phyloP scores from a whole-genome alignment of 768 basidiomycete genomes.

The Boletus tomentosulus region DNA sequence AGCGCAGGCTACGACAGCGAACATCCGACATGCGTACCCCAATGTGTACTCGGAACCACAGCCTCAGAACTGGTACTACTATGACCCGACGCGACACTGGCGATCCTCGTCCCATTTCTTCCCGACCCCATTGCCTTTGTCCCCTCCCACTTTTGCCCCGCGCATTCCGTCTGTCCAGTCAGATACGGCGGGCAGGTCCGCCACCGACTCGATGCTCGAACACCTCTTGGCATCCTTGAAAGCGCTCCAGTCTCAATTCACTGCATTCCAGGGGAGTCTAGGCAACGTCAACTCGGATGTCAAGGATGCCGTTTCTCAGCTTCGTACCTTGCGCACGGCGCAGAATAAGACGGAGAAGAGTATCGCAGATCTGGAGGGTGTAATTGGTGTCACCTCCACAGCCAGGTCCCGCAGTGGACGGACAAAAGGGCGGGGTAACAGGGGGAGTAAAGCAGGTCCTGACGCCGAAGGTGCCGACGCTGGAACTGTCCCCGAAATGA shows the following conservation, averaged over 20 bases:
- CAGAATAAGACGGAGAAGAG: conserved; percentile 10
- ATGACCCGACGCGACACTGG: conserved; percentile 1
- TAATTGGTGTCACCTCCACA: conserved; percentile 8
- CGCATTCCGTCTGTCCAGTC: not conserved
- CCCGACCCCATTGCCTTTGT: not conserved
- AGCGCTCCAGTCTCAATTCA: conserved; percentile 15
- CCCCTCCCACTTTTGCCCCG: not conserved
- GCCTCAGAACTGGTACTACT: not conserved
- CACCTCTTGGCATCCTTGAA: not conserved
- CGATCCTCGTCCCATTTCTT: not conserved
- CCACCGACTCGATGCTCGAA: not conserved
- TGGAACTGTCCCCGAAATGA: not conserved
- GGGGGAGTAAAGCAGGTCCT: not conserved
- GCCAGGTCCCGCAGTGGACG: not conserved
- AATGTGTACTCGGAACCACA: not conserved
- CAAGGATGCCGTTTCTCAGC: conserved; percentile 13
- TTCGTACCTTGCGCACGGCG: conserved; percentile 10
- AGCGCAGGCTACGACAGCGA: not conserved
- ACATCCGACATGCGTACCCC: not conserved
- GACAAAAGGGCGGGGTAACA: not conserved
- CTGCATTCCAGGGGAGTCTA: conserved; percentile 8
- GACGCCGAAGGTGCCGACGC: not conserved
- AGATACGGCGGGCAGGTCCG: not conserved
- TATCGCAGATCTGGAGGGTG: conserved; percentile 11
- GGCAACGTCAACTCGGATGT: conserved; percentile 9